phyloP scores from a whole-genome alignment of 2,329 filamentous ascomycete species.

The Penicillium sp. region DNA sequence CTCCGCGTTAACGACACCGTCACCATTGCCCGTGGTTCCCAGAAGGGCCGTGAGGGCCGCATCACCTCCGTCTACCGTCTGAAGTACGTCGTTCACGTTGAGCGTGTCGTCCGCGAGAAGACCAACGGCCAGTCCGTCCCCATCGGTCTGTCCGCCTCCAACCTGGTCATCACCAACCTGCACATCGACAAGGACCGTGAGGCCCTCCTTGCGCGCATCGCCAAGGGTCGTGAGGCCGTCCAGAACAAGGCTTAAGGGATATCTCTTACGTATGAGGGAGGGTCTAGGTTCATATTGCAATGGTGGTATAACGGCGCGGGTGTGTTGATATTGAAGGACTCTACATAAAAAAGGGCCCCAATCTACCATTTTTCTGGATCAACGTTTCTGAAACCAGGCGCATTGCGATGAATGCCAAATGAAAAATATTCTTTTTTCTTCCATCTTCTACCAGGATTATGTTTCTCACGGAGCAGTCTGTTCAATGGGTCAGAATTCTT shows the following conservation, averaged over 20 bases:
- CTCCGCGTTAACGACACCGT: conserved; percentile 98
- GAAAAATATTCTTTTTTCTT: conserved; percentile 62
- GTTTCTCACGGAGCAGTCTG: not conserved
- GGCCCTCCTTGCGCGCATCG: conserved; percentile 49
- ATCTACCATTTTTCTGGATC: conserved; percentile 25
- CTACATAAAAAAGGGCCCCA: conserved; percentile 21
- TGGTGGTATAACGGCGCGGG: conserved; percentile 36
- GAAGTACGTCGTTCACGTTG: conserved; percentile 96
- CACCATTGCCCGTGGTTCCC: conserved; percentile 75
- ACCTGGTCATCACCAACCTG: conserved; percentile 97
- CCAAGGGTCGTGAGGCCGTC: conserved; percentile 49
- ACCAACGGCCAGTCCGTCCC: conserved; percentile 94
- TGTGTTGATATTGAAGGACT: conserved; percentile 27
- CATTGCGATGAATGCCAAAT: conserved; percentile 57
- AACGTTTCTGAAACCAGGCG: conserved; percentile 27
- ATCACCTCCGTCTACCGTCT: conserved; percentile 96
- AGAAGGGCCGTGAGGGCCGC: conserved; percentile 82
- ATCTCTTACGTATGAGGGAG: conserved; percentile 57
- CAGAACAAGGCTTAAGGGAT: conserved; percentile 63
- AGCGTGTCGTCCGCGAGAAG: conserved; percentile 97
- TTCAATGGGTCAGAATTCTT: not conserved
- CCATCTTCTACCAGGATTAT: conserved; percentile 33
- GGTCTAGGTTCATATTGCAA: conserved; percentile 65
- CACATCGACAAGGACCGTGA: conserved; percentile 70
- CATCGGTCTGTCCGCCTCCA: conserved; percentile 91